Conservation (phyloP, 805 yeast genomes). For the Candida xiaguanensis region DNA sequence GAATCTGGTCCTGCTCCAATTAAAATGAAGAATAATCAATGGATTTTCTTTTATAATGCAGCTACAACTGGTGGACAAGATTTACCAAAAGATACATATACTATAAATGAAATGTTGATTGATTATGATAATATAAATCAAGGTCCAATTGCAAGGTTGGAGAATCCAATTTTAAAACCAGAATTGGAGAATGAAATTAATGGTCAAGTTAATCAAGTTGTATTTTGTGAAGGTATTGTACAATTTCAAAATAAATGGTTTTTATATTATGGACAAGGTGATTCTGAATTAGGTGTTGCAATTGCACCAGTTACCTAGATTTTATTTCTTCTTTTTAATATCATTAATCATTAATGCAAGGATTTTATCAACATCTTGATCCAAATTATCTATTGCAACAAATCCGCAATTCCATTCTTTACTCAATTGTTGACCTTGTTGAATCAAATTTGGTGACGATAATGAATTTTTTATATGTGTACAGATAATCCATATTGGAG, state of each 20-base stretch:
- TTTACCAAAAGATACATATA: constrained; percentile 27
- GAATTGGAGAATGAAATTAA: constrained; percentile 28
- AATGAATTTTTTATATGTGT: constrained; percentile 57
- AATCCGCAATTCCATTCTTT: constrained; percentile 63
- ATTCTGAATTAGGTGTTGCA: constrained; percentile 40
- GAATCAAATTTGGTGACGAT: constrained; percentile 58
- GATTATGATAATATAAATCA: constrained; percentile 32
- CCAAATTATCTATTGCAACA: constrained; percentile 54
- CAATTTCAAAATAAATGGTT: constrained; percentile 41
- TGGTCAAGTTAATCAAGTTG: constrained; percentile 41
- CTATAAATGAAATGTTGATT: constrained; percentile 37
- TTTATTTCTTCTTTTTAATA: constrained; percentile 42
- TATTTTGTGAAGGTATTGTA: constrained; percentile 41
- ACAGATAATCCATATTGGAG: constrained; percentile 66
- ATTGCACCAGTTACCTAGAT: constrained; percentile 16
- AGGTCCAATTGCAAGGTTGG: constrained; percentile 38
- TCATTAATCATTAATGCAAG: constrained; percentile 58
- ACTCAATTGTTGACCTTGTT: constrained; percentile 56
- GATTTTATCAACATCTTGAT: constrained; percentile 52
- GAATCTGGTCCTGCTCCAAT: constrained; percentile 44
- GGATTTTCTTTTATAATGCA: constrained; percentile 36
- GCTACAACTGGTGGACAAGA: constrained; percentile 35
- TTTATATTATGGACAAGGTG: constrained; percentile 42
- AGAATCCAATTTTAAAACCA: constrained; percentile 33
- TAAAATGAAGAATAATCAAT: constrained; percentile 30